Base-by-base conservation (phyloP, 805 yeast genomes). In the Myxozyma monticola region DNA sequence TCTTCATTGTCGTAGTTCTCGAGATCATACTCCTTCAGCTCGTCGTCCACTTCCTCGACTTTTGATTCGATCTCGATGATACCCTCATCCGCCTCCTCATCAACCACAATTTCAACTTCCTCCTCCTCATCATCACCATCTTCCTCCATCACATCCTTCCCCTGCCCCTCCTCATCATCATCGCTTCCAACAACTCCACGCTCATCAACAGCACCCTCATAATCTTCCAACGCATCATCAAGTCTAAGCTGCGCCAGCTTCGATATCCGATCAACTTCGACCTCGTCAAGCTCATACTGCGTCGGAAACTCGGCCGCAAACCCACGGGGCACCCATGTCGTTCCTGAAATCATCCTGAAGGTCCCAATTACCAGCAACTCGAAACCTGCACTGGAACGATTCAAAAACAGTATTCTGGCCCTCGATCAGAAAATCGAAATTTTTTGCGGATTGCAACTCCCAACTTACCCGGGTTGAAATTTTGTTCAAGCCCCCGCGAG, bases 311-410 rank as follows among this genome's bases (percentile, higher is more conserved):
- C 97, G 33, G 95, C 79, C 25, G 99, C 95, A 68, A 77, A 85
- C 4, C 99, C 99, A 63, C 96, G 80, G 42, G 98, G 97, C 21
- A 91, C 96, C 98, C 99, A 93, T 44, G 83, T 74, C 42, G 93
- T 83, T 24, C 97, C 85, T 34, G 99, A 88, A 57, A 91, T 84
- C 96, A 90, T 89, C 12, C 21, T 20, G n/a, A n/a, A n/a, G n/a
- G n/a, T n/a, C n/a, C n/a, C n/a, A n/a, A n/a, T n/a, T n/a, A n/a
- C 6, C 35, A 14, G 35, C n/a, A 6, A 14, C 35, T 7, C 7
- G 17, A 10, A 14, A 14, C 7, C n/a, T 31, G 35, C 7, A 6
- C 8, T 6, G 7, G n/a, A 6, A 6, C 35, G n/a, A 6, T 6
- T 31, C 17, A 10, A 31, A 14, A 14, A 6, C 35, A 5, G 8